phyloP scores from a whole-genome alignment of 73 alveolate species.

The Blepharisma japonicum region DNA sequence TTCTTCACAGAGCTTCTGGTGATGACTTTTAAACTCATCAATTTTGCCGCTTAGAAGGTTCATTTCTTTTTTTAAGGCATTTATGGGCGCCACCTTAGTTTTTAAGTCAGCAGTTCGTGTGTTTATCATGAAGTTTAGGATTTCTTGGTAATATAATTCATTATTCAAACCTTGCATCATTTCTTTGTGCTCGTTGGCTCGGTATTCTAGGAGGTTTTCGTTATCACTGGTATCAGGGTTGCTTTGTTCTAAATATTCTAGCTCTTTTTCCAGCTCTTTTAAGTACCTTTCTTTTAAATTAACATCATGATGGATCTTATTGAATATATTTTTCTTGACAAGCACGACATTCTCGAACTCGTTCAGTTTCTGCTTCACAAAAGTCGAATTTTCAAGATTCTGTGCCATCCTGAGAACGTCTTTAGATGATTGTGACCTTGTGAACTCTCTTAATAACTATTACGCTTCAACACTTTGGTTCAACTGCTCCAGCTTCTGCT shows the following conservation, averaged over 20 bases:
- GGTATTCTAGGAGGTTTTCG: neutral
- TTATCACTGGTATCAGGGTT: neutral
- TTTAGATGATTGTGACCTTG: neutral
- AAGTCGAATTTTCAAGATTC: neutral
- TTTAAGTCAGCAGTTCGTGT: neutral
- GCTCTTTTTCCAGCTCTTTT: neutral
- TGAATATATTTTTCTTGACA: neutral
- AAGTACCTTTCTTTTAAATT: neutral
- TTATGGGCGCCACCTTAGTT: neutral
- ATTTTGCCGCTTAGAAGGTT: neutral
- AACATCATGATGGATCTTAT: constrained; percentile 1
- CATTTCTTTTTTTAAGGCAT: neutral
- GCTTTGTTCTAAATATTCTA: neutral
- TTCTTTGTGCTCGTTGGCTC: neutral
- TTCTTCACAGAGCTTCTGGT: neutral
- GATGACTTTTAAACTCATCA: neutral
- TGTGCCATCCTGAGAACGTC: neutral
- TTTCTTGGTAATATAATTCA: constrained; percentile 8
- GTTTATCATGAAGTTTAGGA: neutral
- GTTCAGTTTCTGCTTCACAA: constrained; percentile 3
- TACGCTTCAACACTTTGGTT: too few species aligned
- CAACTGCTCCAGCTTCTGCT: too few species aligned
- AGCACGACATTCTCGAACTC: neutral
- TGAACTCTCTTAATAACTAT: too few species aligned
- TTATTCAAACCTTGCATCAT: neutral